A percentile compares a stretch with the other conserved stretches of the same genome.
Conservation (phyloP, 1,139 yeast species). For the Tardiomyces depauwii region DNA sequence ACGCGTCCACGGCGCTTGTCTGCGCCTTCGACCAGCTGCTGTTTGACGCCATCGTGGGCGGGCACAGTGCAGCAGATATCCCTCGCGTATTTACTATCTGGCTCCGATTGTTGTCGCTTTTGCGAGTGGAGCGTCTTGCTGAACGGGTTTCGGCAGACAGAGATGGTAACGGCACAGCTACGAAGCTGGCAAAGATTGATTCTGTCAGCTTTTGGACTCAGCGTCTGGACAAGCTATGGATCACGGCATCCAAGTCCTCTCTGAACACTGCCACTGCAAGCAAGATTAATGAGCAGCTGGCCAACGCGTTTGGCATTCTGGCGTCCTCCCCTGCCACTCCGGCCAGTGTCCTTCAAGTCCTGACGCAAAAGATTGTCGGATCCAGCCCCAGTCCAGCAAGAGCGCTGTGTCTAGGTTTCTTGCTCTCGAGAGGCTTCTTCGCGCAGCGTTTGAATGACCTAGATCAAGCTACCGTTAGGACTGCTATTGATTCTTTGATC, state of each 20-base stretch:
- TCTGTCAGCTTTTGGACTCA: neutral
- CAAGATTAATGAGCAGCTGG: neutral
- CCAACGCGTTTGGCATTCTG: neutral
- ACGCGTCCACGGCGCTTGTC: neutral
- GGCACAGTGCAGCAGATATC: neutral
- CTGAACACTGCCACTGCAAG: neutral
- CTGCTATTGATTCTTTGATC: neutral
- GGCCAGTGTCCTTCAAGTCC: neutral
- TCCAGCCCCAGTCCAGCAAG: neutral
- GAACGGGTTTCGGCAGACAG: neutral
- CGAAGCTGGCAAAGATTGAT: neutral
- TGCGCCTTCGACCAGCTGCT: neutral
- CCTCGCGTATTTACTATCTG: conserved; percentile 7
- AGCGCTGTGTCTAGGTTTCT: neutral
- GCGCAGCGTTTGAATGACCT: neutral
- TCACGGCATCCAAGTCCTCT: neutral
- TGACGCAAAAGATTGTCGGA: neutral
- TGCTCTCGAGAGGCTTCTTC: neutral
- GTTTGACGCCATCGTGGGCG: neutral
- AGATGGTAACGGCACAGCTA: neutral
- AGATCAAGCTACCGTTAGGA: neutral
- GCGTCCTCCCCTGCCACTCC: neutral
- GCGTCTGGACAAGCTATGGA: neutral
- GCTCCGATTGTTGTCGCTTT: conserved; percentile 15
- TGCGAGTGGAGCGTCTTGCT: neutral